phyloP scores from a whole-genome alignment of 176 grass and related monocot genomes.

The Dactylis glomerata region DNA sequence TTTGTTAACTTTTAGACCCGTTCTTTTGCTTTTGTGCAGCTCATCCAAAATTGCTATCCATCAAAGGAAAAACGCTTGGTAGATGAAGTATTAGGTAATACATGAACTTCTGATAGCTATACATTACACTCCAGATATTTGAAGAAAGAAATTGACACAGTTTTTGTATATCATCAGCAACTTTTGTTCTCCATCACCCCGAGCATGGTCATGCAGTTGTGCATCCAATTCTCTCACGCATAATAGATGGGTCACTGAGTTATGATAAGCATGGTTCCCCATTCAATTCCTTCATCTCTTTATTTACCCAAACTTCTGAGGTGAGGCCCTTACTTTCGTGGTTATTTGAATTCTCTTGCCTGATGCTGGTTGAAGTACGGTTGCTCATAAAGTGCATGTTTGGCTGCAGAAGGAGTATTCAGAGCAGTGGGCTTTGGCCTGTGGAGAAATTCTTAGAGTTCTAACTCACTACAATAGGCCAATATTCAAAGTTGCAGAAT shows the following conservation, averaged over 20 bases:
- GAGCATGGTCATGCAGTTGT: constrained; percentile 94
- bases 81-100: constrained; percentile 97
- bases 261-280: constrained; percentile 80
- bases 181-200: constrained; percentile 96
- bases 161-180: constrained; percentile 54
- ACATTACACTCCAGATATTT: neutral
- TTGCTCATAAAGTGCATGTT: constrained; percentile 16
- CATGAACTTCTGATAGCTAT: constrained; percentile 14
- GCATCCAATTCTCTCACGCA: constrained; percentile 95
- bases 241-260: constrained; percentile 88
- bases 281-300: constrained; percentile 93
- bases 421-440: constrained; percentile 98
- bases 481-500: constrained; percentile 75
- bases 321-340: constrained; percentile 36
- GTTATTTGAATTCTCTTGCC: constrained; percentile 2
- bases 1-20: neutral
- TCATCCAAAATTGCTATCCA: constrained; percentile 95
- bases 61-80: constrained; percentile 83
- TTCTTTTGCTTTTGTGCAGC: constrained; percentile 53
- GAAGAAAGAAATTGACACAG: constrained; percentile 29
- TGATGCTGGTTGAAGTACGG: constrained; percentile 1
- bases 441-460: constrained; percentile 95
- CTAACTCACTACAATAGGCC: constrained; percentile 98
- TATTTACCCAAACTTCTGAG: constrained; percentile 93
- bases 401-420: constrained; percentile 84